These are phyloP conservation scores for Tulasnella sp. DNA, from an alignment of 768 basidiomycete species.

Conservation along the genomic window DNA sequence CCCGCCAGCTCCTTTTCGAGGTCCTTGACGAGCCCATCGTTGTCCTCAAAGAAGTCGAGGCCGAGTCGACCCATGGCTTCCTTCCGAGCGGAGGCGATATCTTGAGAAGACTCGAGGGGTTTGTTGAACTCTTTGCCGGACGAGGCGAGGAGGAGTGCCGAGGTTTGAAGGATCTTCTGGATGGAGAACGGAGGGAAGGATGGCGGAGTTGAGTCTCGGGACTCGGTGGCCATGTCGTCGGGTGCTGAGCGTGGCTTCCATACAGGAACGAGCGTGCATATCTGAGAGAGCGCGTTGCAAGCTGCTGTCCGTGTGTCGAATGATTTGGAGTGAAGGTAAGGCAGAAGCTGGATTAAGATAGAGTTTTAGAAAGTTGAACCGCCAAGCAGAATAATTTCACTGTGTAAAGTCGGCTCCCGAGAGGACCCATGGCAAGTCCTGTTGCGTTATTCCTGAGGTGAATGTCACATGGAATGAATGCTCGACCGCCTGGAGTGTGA, in stretches of 20 bases:
- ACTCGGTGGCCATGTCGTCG: conserved; percentile 23
- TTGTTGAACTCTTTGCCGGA: conserved; percentile 87
- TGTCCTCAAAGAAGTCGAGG: conserved; percentile 69
- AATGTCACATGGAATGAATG: no score
- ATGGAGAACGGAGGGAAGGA: conserved; percentile 71
- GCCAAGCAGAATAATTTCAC: background rate
- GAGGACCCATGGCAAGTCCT: no score
- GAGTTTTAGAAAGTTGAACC: background rate
- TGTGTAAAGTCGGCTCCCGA: no score
- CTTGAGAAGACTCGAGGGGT: conserved; percentile 56
- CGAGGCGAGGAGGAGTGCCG: conserved; percentile 72
- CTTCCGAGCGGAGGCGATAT: conserved; percentile 77
- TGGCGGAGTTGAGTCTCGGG: conserved; percentile 26
- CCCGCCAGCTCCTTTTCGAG: conserved; percentile 69
- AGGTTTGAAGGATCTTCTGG: conserved; percentile 59
- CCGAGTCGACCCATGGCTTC: conserved; percentile 84
- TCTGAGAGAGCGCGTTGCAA: conserved; percentile 75
- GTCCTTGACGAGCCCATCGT: conserved; percentile 62
- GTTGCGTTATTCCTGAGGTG: no score
- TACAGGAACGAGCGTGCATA: conserved; percentile 70
- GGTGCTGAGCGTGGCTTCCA: conserved; percentile 48
- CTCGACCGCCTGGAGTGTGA: no score
- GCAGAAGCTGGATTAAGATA: conserved; percentile 55
- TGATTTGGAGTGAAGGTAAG: conserved; percentile 83
- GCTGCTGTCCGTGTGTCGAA: conserved; percentile 86